Conservation (phyloP, 2,329 filamentous ascomycete genomes). For the Trichophyton benhamiae region DNA sequence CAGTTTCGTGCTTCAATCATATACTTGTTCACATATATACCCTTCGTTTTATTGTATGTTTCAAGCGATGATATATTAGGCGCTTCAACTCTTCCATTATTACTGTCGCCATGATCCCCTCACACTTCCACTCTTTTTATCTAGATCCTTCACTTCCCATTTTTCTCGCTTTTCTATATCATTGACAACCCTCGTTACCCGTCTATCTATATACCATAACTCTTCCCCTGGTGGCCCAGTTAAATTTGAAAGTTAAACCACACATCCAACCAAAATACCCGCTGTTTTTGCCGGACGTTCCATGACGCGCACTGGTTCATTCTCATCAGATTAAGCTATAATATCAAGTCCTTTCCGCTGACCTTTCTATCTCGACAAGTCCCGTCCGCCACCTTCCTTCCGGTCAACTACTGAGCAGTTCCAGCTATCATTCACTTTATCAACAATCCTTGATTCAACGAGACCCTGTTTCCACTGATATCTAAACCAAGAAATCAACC, state of each 20-base stretch:
- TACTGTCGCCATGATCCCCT: background rate
- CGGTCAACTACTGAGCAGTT: background rate
- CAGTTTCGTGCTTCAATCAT: constrained; percentile 4
- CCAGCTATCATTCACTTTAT: background rate
- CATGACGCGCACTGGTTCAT: background rate
- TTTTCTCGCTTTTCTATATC: background rate
- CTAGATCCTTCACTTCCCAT: background rate
- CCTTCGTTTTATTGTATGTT: constrained; percentile 4
- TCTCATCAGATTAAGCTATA: background rate
- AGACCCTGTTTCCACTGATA: background rate
- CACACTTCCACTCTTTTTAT: background rate
- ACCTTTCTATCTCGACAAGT: background rate
- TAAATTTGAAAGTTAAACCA: background rate
- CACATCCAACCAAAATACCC: background rate
- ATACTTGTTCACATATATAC: background rate
- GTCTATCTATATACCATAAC: background rate
- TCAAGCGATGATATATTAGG: constrained; percentile 4
- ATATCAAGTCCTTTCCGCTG: background rate
- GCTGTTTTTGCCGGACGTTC: background rate
- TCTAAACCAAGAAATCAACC: background rate
- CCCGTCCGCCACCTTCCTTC: background rate
- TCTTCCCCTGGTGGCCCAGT: background rate
- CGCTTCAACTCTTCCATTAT: background rate
- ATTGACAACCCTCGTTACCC: background rate
- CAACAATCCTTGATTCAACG: background rate